Conservation (phyloP, 2,329 filamentous ascomycete species). For the Remersonia thermophila region DNA sequence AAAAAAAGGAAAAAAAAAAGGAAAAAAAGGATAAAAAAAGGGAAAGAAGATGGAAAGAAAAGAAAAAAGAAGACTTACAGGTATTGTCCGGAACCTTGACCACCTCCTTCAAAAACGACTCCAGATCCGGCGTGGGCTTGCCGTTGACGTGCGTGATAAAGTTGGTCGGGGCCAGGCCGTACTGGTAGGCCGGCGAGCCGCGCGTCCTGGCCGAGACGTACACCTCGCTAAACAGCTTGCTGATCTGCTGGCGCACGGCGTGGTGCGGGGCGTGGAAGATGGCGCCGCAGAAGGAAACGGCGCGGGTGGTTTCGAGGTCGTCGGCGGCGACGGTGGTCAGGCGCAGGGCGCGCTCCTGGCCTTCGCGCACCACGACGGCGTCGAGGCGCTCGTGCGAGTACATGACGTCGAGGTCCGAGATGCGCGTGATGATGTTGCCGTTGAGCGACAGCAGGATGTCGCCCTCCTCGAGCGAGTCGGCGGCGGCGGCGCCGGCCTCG, state of each 20-base stretch:
- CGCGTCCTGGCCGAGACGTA: constrained; percentile 83
- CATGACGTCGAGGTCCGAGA: constrained; percentile 91
- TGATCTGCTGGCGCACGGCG: constrained; percentile 93
- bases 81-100: constrained; percentile 89
- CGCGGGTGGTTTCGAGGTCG: constrained; percentile 83
- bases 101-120: constrained; percentile 68
- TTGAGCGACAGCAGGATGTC: constrained; percentile 89
- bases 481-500: constrained; percentile 25
- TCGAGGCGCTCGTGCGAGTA: constrained; percentile 77
- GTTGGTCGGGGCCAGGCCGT: constrained; percentile 88
- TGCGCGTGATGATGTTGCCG: constrained; percentile 80
- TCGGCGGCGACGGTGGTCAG: constrained; percentile 79
- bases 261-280: constrained; percentile 89
- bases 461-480: constrained; percentile 62
- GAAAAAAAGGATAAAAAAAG: background rate
- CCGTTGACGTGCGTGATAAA: constrained; percentile 97
- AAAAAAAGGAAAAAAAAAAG: constrained; percentile 2
- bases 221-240: constrained; percentile 88
- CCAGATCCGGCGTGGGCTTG: constrained; percentile 67
- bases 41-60: background rate
- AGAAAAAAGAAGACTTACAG: constrained; percentile 38
- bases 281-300: constrained; percentile 89
- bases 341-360: constrained; percentile 62
- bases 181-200: constrained; percentile 76
- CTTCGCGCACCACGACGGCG: constrained; percentile 75